phyloP scores from a whole-genome alignment of 2,329 filamentous ascomycete species.

The Aspergillus viridinutans region DNA sequence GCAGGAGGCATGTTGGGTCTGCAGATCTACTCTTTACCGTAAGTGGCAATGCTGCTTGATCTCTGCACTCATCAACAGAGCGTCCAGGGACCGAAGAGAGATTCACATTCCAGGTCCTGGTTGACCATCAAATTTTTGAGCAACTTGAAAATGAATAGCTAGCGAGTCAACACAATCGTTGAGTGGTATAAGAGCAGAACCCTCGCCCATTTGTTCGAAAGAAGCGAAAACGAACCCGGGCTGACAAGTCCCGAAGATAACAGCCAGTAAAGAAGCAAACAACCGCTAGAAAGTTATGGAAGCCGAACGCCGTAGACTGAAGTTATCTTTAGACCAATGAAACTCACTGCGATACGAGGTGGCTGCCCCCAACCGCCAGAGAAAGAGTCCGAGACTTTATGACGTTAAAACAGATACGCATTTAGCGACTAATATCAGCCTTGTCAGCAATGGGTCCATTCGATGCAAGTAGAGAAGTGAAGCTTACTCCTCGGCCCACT shows the following conservation, averaged over 20 bases:
- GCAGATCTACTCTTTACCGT: conserved; percentile 3
- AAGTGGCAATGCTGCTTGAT: not conserved
- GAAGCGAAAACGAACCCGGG: not conserved
- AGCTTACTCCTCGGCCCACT: conserved; percentile 77
- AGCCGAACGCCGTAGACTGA: conserved; percentile 20
- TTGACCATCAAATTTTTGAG: not conserved
- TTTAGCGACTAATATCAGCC: conserved; percentile 47
- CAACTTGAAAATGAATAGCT: not conserved
- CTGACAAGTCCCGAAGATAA: not conserved
- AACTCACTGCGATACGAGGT: conserved; percentile 3
- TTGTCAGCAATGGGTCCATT: conserved; percentile 6
- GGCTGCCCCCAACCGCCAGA: not conserved
- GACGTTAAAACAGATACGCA: not conserved
- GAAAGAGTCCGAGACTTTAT: not conserved
- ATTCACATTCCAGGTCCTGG: not conserved
- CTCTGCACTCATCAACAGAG: not conserved
- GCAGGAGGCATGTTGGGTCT: not conserved
- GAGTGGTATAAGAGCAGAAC: not conserved
- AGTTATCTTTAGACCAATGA: conserved; percentile 5
- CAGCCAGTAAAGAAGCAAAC: conserved; percentile 3
- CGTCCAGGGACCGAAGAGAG: not conserved
- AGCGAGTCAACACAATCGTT: not conserved
- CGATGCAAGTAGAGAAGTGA: not conserved
- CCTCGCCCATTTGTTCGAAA: not conserved
- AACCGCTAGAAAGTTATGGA: conserved; percentile 12